Base-by-base conservation (phyloP, 805 yeast genomes). In the Candida incommunis region DNA sequence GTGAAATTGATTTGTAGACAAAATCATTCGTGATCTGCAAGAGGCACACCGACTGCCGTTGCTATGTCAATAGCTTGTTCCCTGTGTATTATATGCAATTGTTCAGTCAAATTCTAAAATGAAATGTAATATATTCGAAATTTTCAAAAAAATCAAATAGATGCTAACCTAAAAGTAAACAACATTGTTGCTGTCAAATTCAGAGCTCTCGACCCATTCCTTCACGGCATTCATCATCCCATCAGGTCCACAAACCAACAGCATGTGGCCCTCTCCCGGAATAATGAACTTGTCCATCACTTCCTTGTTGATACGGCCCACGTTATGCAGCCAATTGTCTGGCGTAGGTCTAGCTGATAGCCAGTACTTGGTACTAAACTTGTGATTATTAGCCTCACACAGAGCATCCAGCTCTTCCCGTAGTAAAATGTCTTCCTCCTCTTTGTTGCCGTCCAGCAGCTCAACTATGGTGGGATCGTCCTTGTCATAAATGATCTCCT, bases 401-500 rank as follows among this genome's bases (percentile, higher is more conserved):
- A 71, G 54, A 23, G 47, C 57, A 49, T 72, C 76, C 44, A 73
- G 59, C 53, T 71, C 72, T 45, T 62, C 61, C 55, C 63, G 66
- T 55, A 71, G 59, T 56, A 73, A 63, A 43, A 73, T 68, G 54
- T 73, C 78, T 16, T 58, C 61, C 20, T 57, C 61, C 41, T 67
- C 58, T 43, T 61, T 50, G 48, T 67, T 65, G 31, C 76, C 76
- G 58, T 67, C 73, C 55, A 57, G 66, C 54, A 73, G 62, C 41
- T 62, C 60, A 41, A 71, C 69, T 55, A 65, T 58, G 46, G 76
- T 71, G 43, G 63, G 60, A 56, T 71, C 75, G 18, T 63, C 65
- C 4, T 68, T 68, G 55, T 67, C 65, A 51, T 61, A 58, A 46
- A 68, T 58, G 49, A 73, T 68, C 54, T 69, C 73, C 47, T 68